A percentile compares a stretch with the other conserved stretches of the same genome.
Evolutionary conservation across 2,329 filamentous ascomycete species (phyloP).

Genomic region (Colletotrichum simmondsii): DNA sequence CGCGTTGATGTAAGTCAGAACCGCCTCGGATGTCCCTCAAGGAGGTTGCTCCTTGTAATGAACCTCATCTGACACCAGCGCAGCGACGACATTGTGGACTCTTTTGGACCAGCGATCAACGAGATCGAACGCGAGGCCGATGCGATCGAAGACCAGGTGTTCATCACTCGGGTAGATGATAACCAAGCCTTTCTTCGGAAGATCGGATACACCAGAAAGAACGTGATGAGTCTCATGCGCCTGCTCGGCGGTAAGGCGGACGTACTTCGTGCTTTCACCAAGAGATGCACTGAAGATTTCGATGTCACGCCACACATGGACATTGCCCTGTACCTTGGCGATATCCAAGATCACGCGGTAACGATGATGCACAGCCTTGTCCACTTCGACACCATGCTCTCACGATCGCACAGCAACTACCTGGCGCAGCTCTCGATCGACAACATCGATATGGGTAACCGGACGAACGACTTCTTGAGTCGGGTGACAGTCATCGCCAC

Average conservation of each 20-base stretch:
- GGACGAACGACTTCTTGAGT: conserved; percentile 87
- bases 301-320: conserved; percentile 94
- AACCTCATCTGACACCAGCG: background rate
- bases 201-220: conserved; percentile 91
- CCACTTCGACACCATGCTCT: conserved; percentile 98
- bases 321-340: conserved; percentile 94
- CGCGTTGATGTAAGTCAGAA: conserved; percentile 81
- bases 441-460: conserved; percentile 87
- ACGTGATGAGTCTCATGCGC: conserved; percentile 91
- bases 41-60: too few relatives aligned
- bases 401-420: conserved; percentile 93
- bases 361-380: conserved; percentile 98
- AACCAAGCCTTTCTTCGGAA: conserved; percentile 88
- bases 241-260: conserved; percentile 96
- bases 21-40: too few relatives aligned
- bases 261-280: conserved; percentile 95
- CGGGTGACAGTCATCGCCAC: conserved; percentile 96
- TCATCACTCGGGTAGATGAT: conserved; percentile 89
- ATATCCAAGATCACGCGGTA: conserved; percentile 98
- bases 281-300: conserved; percentile 98
- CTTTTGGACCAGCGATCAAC: conserved; percentile 88
- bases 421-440: conserved; percentile 94
- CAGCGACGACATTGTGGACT: conserved; percentile 96
- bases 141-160: conserved; percentile 93
- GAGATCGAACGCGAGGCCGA: conserved; percentile 91